Percentiles rank a stretch among this genome's conserved stretches.
These are phyloP conservation scores for Tympanopsis confertula DNA, from an alignment of 2,329 filamentous ascomycete genomes.

Conservation along the genomic window DNA sequence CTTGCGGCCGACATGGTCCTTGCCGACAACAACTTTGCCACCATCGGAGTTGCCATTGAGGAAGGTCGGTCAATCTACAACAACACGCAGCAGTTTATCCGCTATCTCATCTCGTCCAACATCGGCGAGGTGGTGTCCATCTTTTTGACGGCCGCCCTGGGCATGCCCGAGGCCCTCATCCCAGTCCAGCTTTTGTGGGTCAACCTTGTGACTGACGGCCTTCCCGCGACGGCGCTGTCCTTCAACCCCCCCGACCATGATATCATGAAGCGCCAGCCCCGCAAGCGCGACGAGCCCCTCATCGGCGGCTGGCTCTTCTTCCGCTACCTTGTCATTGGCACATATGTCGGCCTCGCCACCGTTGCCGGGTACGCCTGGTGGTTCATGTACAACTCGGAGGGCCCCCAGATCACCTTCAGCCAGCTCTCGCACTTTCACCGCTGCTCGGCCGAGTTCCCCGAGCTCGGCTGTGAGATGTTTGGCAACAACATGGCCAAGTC, in stretches of 20 bases:
- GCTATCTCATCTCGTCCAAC: conserved; percentile 97
- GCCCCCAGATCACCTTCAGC: conserved; percentile 82
- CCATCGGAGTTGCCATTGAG: conserved; percentile 89
- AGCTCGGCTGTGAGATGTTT: conserved; percentile 91
- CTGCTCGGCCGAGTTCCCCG: conserved; percentile 76
- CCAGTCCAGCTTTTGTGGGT: conserved; percentile 98
- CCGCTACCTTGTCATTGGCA: conserved; percentile 91
- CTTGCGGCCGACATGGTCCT: conserved; percentile 97
- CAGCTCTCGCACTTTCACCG: conserved; percentile 89
- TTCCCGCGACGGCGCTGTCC: conserved; percentile 87
- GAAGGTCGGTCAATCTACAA: conserved; percentile 98
- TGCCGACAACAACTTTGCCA: conserved; percentile 97
- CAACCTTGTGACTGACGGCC: conserved; percentile 92
- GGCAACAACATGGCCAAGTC: conserved; percentile 73
- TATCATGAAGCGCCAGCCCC: conserved; percentile 84
- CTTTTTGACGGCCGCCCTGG: conserved; percentile 88
- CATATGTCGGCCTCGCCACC: conserved; percentile 86
- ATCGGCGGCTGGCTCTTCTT: conserved; percentile 96
- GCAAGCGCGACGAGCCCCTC: conserved; percentile 84
- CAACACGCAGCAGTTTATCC: conserved; percentile 99
- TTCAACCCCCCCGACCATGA: conserved; percentile 98
- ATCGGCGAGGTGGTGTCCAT: conserved; percentile 99
- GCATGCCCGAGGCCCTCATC: conserved; percentile 94
- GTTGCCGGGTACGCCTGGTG: conserved; percentile 99
- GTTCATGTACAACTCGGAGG: conserved; percentile 91